Evolutionary conservation across 768 basidiomycete genomes (phyloP).

Genomic region (Termitomyces sp.): DNA sequence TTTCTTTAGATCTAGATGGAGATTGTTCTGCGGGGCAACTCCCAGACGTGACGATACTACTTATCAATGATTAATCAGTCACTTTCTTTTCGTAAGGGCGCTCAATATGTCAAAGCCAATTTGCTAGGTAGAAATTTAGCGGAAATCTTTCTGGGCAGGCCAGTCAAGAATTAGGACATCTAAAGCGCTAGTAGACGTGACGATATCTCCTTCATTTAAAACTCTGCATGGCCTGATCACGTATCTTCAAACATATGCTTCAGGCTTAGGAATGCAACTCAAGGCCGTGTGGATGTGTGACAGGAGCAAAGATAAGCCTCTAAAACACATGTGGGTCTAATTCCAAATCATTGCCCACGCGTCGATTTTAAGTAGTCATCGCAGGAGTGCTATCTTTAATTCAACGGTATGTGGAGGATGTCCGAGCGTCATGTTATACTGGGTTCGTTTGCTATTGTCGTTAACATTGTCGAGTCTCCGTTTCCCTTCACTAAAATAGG

Average conservation of each 20-base stretch:
- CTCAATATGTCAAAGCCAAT: background rate
- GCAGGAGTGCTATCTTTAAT: background rate
- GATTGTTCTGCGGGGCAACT: background rate
- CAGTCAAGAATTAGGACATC: no score
- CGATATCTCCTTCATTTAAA: no score
- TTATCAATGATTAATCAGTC: no score
- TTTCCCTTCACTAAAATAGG: background rate
- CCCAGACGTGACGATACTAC: background rate
- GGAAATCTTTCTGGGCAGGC: no score
- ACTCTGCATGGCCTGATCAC: no score
- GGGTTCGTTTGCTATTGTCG: no score
- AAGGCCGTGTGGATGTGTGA: background rate
- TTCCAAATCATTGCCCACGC: no score
- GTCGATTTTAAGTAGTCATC: background rate
- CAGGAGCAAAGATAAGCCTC: background rate
- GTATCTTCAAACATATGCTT: no score
- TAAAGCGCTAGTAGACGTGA: no score
- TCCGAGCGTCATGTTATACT: background rate
- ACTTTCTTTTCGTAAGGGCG: background rate
- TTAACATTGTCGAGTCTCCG: no score
- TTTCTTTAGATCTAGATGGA: background rate
- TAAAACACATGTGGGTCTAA: background rate
- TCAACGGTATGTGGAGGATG: background rate
- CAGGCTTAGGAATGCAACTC: slow-evolving; percentile 23
- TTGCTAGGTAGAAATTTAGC: background rate